Evolutionary conservation across 129 eudicot genomes (phyloP), one percentile per base, ranked within the genome.

Genomic region (Helianthus tuberosus): DNA sequence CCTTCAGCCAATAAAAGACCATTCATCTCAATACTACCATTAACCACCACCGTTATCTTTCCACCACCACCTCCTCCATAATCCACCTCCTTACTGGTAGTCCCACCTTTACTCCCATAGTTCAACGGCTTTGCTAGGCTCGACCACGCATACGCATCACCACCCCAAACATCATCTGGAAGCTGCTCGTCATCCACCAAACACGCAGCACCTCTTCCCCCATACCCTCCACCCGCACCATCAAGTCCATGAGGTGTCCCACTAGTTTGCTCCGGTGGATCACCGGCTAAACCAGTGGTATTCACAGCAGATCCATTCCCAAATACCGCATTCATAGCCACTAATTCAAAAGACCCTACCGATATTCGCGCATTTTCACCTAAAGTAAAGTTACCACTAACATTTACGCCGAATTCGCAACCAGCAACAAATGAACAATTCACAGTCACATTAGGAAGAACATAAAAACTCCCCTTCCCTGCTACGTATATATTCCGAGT

Each of bases 51-150:
- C 85, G 43, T 80, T 29, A 93, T 76, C 84, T 85, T 81, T 74
- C 96, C 98, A 32, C 98, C 98, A 6, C 98, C 96, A 1, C 96
- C 96, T 14, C 96, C 98, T 48, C 98, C 98, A 72, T 93, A 93
- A 75, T 90, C 96, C 47, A 73, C 85, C 77, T 86, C 96, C 82
- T 59, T 84, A 65, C 96, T 90, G 1, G 96, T 86, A 1, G 96
- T 82, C 80, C 98, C 98, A 23, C 98, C 98, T 77, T 77, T 90
- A 83, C 98, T 93, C 57, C 98, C 98, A 58, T 90, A 93, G 77
- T 86, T 86, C 87, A 83, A 82, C 0, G 98, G 98, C 60, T 52
- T 75, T 55, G 70, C 67, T 81, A 93, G 68, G 12, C 66, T 57
- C 12, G 91, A 82, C 96, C 96, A 93, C 6, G 90, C 75, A 81